Evolutionary conservation across 305 asterid species (phyloP).

Genomic region (Fraxinus sp.): DNA sequence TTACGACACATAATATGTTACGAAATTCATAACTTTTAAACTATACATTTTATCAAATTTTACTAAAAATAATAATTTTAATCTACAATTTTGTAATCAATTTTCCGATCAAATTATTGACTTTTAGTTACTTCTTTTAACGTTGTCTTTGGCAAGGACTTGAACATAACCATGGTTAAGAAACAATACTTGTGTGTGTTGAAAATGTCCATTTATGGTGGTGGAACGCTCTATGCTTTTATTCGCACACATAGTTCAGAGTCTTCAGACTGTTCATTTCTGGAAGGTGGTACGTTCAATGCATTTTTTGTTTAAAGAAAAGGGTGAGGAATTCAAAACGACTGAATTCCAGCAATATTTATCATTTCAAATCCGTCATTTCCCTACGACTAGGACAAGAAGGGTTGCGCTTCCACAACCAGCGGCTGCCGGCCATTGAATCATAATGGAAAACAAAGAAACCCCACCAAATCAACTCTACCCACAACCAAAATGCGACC

Average conservation of each 20-base stretch:
- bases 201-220: neutral
- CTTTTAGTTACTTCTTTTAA: too few species aligned
- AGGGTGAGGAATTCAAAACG: neutral
- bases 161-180: neutral
- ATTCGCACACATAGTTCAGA: neutral
- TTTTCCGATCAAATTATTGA: too few species aligned
- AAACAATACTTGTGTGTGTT: neutral
- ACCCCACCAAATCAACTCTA: conserved; percentile 29
- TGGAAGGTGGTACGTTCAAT: neutral
- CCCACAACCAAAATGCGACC: neutral
- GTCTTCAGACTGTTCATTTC: neutral
- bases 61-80: too few species aligned
- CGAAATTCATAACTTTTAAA: too few species aligned
- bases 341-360: neutral
- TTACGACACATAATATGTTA: too few species aligned
- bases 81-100: neutral
- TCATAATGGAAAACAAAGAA: conserved; percentile 12
- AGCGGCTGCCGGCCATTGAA: neutral
- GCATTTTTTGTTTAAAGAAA: neutral
- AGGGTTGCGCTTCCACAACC: neutral
- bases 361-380: neutral
- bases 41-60: too few species aligned
- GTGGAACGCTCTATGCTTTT: neutral
- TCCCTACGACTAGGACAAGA: neutral
- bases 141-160: neutral